Conservation (phyloP, 768 basidiomycete species). For the Amanita exitialis region DNA sequence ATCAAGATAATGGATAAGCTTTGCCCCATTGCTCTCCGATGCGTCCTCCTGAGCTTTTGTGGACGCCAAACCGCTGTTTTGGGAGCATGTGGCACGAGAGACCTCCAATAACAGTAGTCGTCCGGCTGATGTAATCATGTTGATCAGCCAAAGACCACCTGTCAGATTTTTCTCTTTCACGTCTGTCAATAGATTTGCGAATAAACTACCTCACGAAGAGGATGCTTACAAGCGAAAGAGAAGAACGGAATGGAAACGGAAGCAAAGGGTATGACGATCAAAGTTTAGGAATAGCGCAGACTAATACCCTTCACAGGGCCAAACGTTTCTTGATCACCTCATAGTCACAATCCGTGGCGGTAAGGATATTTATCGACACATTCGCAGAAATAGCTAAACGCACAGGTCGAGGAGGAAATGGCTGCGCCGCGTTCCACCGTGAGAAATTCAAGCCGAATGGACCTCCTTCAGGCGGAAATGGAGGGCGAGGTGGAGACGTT, state of each 20-base stretch:
- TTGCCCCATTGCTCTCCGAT: no score
- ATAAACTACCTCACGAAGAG: slow-evolving; percentile 14
- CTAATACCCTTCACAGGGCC: slow-evolving; percentile 40
- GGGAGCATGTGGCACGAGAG: no score
- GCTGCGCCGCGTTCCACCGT: slow-evolving; percentile 88
- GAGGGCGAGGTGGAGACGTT: slow-evolving; percentile 82
- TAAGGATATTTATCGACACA: slow-evolving; percentile 17
- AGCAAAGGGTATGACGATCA: slow-evolving; percentile 44
- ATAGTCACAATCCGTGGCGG: slow-evolving; percentile 74
- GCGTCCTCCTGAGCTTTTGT: no score
- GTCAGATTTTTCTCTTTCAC: not conserved
- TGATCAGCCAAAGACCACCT: not conserved
- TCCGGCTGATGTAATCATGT: not conserved
- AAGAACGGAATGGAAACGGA: slow-evolving; percentile 68
- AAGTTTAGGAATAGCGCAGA: slow-evolving; percentile 6
- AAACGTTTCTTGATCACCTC: slow-evolving; percentile 74
- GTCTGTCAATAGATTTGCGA: not conserved
- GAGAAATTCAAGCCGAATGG: slow-evolving; percentile 80
- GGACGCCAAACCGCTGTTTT: no score
- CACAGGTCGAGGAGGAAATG: slow-evolving; percentile 81
- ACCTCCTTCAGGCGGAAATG: slow-evolving; percentile 90
- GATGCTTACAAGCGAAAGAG: slow-evolving; percentile 36
- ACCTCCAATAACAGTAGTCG: no score
- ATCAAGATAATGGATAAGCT: no score
- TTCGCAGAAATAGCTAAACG: not conserved